A percentile compares a stretch with the other conserved stretches of the same genome.
These are phyloP conservation scores for Xylariaceae sp. DNA, from an alignment of 2,329 filamentous ascomycete genomes.

Conservation along the genomic window DNA sequence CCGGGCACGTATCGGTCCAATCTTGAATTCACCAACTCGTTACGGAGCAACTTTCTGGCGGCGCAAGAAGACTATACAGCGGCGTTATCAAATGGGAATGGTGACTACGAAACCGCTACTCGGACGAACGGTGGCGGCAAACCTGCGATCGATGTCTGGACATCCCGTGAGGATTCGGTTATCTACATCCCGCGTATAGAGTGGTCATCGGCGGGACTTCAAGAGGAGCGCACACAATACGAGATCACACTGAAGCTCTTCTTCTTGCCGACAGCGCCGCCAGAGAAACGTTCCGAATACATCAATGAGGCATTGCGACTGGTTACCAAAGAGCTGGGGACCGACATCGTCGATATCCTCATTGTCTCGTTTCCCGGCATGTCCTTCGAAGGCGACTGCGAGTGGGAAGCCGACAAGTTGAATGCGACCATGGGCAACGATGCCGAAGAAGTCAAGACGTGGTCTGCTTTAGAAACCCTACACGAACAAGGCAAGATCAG, in stretches of 20 bases:
- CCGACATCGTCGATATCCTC: slow-evolving; percentile 75
- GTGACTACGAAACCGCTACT: slow-evolving; percentile 27
- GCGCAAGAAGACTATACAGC: slow-evolving; percentile 60
- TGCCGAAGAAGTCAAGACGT: slow-evolving; percentile 63
- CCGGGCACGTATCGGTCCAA: slow-evolving; percentile 79
- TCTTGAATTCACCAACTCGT: slow-evolving; percentile 82
- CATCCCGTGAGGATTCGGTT: slow-evolving; percentile 48
- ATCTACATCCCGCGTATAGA: slow-evolving; percentile 78
- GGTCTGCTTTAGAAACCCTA: slow-evolving; percentile 69
- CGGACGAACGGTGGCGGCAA: slow-evolving; percentile 22
- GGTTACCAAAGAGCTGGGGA: slow-evolving; percentile 74
- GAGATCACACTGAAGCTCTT: slow-evolving; percentile 96
- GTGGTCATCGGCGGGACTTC: slow-evolving; percentile 64
- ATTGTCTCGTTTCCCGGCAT: slow-evolving; percentile 92
- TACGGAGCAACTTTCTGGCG: slow-evolving; percentile 76
- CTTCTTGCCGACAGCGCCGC: slow-evolving; percentile 70
- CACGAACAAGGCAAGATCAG: slow-evolving; percentile 66
- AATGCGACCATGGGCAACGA: slow-evolving; percentile 61
- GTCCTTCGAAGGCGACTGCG: slow-evolving; percentile 88
- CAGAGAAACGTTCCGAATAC: slow-evolving; percentile 62
- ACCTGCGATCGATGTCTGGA: slow-evolving; percentile 57
- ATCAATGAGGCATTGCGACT: slow-evolving; percentile 74
- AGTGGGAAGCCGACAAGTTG: slow-evolving; percentile 65
- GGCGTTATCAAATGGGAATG: slow-evolving; percentile 17
- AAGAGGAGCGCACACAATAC: slow-evolving; percentile 80